phyloP scores from a whole-genome alignment of 768 basidiomycete species.

The Suillus bovinus region DNA sequence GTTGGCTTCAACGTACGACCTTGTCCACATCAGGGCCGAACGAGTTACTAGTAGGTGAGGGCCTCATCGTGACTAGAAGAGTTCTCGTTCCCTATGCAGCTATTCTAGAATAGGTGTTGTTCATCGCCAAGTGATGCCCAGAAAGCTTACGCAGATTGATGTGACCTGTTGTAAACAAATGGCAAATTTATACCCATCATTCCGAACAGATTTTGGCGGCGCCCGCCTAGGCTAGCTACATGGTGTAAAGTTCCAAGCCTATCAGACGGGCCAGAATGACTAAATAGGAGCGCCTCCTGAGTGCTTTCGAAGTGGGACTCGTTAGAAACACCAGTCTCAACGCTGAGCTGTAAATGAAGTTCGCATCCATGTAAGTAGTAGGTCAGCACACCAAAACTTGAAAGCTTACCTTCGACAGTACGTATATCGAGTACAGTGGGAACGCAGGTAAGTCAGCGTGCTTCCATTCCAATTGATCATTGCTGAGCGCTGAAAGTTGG shows the following conservation, averaged over 20 bases:
- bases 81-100: background rate
- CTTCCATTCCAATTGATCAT: too few relatives aligned
- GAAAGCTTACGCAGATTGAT: background rate
- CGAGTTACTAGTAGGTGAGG: slow-evolving; percentile 27
- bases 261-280: background rate
- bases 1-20: slow-evolving; percentile 61
- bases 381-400: too few relatives aligned
- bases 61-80: background rate
- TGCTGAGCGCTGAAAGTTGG: background rate
- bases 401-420: too few relatives aligned
- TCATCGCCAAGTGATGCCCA: background rate
- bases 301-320: background rate
- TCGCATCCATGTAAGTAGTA: too few relatives aligned
- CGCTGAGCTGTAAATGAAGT: background rate
- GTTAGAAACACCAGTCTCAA: background rate
- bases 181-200: background rate
- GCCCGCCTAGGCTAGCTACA: background rate
- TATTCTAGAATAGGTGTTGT: background rate
- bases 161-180: background rate
- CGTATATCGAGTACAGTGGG: too few relatives aligned
- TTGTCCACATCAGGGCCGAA: slow-evolving; percentile 46
- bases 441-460: too few relatives aligned
- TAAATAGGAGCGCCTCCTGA: background rate
- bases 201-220: background rate
- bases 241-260: background rate